Conservation (phyloP, 768 basidiomycete species). For the Psilocybe cubensis region DNA sequence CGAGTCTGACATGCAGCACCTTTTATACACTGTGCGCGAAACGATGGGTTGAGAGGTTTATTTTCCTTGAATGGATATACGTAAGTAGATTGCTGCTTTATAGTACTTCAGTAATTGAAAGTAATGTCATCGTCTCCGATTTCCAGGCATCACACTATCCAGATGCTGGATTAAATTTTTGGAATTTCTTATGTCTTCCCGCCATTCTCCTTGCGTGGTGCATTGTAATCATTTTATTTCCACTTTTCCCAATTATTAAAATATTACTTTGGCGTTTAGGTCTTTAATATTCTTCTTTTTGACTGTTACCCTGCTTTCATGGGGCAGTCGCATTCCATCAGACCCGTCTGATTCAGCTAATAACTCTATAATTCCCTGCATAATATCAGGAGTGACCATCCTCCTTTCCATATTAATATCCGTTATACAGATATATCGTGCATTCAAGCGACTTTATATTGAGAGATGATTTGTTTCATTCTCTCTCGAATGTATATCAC, state of each 20-base stretch:
- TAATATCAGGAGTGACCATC: not conserved
- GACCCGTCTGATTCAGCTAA: not conserved
- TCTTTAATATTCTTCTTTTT: not conserved
- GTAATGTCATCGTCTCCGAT: not conserved
- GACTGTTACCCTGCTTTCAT: not conserved
- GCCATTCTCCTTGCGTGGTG: not conserved
- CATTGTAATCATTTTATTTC: too few species aligned
- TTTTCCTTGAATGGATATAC: conserved; percentile 1
- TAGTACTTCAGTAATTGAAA: too few species aligned
- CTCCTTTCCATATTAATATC: not conserved
- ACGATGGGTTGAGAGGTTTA: not conserved
- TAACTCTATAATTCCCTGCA: not conserved
- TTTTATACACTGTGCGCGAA: not conserved
- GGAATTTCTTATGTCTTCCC: not conserved
- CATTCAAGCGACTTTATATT: not conserved
- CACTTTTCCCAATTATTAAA: not conserved
- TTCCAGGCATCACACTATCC: not conserved
- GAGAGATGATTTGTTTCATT: too few species aligned
- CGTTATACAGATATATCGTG: not conserved
- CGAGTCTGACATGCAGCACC: not conserved
- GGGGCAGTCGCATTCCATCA: not conserved
- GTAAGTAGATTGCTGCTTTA: not conserved
- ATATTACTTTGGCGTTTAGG: not conserved
- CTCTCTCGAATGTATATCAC: too few species aligned
- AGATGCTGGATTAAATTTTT: not conserved